Conservation (phyloP, 2,329 filamentous ascomycete genomes). For the Dactylellina leptospora region DNA sequence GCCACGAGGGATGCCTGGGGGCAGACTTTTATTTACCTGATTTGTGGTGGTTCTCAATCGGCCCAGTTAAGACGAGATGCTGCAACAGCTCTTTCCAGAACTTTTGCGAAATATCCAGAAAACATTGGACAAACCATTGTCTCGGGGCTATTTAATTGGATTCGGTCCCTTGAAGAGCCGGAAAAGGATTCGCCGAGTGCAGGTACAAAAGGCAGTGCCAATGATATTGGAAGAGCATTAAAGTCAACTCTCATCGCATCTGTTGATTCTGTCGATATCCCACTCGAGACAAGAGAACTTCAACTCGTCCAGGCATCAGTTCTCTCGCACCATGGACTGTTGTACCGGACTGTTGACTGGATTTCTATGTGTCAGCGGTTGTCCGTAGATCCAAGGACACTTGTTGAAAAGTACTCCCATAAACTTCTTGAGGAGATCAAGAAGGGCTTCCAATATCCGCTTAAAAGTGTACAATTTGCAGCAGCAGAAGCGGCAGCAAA, state of each 20-base stretch:
- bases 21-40: slow-evolving; percentile 81
- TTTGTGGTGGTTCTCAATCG: slow-evolving; percentile 71
- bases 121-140: slow-evolving; percentile 72
- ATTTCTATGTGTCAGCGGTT: slow-evolving; percentile 85
- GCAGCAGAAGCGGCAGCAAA: slow-evolving; percentile 88
- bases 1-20: slow-evolving; percentile 75
- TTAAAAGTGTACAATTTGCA: slow-evolving; percentile 63
- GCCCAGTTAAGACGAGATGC: slow-evolving; percentile 72
- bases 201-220: slow-evolving; percentile 71
- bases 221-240: slow-evolving; percentile 70
- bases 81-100: slow-evolving; percentile 68
- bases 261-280: slow-evolving; percentile 17
- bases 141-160: slow-evolving; percentile 81
- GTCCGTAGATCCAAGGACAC: slow-evolving; percentile 80
- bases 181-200: slow-evolving; percentile 80
- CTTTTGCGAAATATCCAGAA: slow-evolving; percentile 71
- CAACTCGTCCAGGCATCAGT: slow-evolving; percentile 82
- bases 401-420: slow-evolving; percentile 73
- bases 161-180: slow-evolving; percentile 71
- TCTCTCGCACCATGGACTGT: slow-evolving; percentile 77
- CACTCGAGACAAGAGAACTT: slow-evolving; percentile 64
- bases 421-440: slow-evolving; percentile 74
- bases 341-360: slow-evolving; percentile 74
- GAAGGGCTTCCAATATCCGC: slow-evolving; percentile 50
- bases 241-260: slow-evolving; percentile 59